A percentile compares a stretch with the other conserved stretches of the same genome.
phyloP scores from a whole-genome alignment of 495 filamentous ascomycete genomes.

The Apodospora peruviana region DNA sequence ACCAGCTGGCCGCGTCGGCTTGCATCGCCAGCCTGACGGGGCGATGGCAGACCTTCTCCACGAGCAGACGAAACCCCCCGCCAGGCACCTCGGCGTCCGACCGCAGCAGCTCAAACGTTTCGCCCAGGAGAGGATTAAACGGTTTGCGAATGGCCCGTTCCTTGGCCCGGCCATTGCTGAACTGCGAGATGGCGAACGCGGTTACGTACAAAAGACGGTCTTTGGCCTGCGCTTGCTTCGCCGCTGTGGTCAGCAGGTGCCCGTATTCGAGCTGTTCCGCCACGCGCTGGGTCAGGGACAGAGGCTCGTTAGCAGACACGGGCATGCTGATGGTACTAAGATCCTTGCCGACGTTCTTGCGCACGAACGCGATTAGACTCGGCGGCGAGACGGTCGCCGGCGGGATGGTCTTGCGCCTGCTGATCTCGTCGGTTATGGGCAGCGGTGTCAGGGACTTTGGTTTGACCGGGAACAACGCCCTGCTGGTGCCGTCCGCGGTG shows the following conservation, averaged over 20 bases:
- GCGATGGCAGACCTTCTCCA: constrained; percentile 89
- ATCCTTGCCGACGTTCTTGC: constrained; percentile 98
- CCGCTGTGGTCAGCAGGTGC: constrained; percentile 70
- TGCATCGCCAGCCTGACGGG: constrained; percentile 91
- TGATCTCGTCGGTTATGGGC: constrained; percentile 57
- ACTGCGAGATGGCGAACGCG: constrained; percentile 81
- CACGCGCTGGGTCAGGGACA: constrained; percentile 78
- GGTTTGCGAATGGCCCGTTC: constrained; percentile 94
- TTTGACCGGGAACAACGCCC: constrained; percentile 63
- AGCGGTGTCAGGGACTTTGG: constrained; percentile 74
- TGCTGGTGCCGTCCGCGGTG: constrained; percentile 33
- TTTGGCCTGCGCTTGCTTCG: constrained; percentile 46
- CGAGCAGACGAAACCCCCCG: constrained; percentile 77
- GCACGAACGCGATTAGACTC: constrained; percentile 85
- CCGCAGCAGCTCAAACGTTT: constrained; percentile 89
- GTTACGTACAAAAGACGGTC: constrained; percentile 79
- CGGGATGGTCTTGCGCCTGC: constrained; percentile 64
- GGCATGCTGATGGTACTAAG: constrained; percentile 95
- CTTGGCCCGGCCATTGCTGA: constrained; percentile 72
- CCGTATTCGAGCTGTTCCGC: constrained; percentile 90
- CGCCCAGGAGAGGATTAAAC: constrained; percentile 95
- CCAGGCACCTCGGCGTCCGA: constrained; percentile 65
- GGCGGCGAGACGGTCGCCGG: constrained; percentile 73
- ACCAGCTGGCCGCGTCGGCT: constrained; percentile 79
- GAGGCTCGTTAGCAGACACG: constrained; percentile 90